Conservation (phyloP, 495 filamentous ascomycete genomes). For the Trypethelium eluteriae region DNA sequence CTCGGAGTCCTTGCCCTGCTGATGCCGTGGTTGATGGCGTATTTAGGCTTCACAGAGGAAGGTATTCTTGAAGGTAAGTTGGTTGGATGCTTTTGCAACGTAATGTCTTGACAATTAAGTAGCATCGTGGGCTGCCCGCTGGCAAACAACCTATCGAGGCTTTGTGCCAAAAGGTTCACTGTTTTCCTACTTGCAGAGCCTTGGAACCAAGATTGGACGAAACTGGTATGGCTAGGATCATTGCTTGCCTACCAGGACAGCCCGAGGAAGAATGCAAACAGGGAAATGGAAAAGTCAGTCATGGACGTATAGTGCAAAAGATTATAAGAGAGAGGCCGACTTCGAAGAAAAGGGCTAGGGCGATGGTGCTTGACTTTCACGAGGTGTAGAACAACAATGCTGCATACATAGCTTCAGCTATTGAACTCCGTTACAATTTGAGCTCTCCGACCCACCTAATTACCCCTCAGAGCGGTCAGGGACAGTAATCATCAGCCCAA, state of each 20-base stretch:
- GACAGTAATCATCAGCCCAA: background rate
- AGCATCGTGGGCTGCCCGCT: conserved; percentile 15
- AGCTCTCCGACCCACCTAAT: too few relatives aligned
- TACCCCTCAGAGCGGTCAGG: background rate
- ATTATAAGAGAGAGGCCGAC: too few relatives aligned
- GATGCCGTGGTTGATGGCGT: conserved; percentile 17
- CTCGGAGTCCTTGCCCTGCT: conserved; percentile 13
- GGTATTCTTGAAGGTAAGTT: conserved; percentile 15
- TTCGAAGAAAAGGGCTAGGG: too few relatives aligned
- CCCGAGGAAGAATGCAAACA: background rate
- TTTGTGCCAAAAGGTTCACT: conserved; percentile 15
- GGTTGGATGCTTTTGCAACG: background rate
- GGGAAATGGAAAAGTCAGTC: background rate
- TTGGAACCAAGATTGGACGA: conserved; percentile 13
- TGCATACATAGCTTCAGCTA: too few relatives aligned
- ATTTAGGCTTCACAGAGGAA: conserved; percentile 15
- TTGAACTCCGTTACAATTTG: too few relatives aligned
- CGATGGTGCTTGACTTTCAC: too few relatives aligned
- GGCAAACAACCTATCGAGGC: conserved; percentile 13
- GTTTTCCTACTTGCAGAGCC: conserved; percentile 13
- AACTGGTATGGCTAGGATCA: background rate
- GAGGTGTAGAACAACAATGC: too few relatives aligned
- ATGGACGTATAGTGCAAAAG: too few relatives aligned
- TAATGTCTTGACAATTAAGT: background rate
- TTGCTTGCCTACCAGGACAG: background rate